Conservation (phyloP, 805 yeast genomes). For the Cyberlindnera nakhonratchasimensis region DNA sequence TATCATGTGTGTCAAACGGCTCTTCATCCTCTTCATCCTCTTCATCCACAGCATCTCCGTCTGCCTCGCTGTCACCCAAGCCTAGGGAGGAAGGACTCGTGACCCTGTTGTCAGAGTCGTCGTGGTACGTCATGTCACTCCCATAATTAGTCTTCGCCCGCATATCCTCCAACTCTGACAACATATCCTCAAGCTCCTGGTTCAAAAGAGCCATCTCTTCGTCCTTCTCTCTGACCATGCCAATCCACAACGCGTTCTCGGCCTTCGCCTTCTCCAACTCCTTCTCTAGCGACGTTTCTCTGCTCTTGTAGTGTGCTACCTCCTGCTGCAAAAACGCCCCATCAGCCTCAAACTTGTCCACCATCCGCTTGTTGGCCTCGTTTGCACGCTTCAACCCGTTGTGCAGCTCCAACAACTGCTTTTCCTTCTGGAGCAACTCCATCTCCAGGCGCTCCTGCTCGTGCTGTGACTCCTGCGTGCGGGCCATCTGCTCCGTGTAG, state of each 20-base stretch:
- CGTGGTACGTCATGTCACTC: no score
- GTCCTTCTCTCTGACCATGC: constrained; percentile 7
- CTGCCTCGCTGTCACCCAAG: no score
- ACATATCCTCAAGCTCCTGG: constrained; percentile 17
- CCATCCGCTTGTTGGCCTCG: constrained; percentile 15
- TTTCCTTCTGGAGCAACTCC: constrained; percentile 31
- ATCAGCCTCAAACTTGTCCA: constrained; percentile 17
- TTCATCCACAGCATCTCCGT: no score
- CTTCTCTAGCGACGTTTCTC: constrained; percentile 18
- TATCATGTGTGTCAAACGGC: constrained; percentile 1
- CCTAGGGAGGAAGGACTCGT: no score
- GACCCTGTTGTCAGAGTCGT: no score
- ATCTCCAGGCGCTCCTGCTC: constrained; percentile 35
- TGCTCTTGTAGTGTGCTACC: constrained; percentile 10
- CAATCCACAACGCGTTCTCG: not conserved
- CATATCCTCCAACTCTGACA: not conserved
- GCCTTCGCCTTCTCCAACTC: not conserved
- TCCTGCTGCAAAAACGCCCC: constrained; percentile 18
- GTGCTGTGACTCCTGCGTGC: constrained; percentile 29
- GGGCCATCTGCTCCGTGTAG: constrained; percentile 22
- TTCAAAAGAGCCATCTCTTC: constrained; percentile 19
- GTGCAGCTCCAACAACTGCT: constrained; percentile 15
- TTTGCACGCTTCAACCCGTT: constrained; percentile 7
- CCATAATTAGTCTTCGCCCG: no score
- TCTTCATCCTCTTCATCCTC: constrained; percentile 2